Conservation (phyloP, 2,329 filamentous ascomycete species). For the Pseudopithomyces chartarum region DNA sequence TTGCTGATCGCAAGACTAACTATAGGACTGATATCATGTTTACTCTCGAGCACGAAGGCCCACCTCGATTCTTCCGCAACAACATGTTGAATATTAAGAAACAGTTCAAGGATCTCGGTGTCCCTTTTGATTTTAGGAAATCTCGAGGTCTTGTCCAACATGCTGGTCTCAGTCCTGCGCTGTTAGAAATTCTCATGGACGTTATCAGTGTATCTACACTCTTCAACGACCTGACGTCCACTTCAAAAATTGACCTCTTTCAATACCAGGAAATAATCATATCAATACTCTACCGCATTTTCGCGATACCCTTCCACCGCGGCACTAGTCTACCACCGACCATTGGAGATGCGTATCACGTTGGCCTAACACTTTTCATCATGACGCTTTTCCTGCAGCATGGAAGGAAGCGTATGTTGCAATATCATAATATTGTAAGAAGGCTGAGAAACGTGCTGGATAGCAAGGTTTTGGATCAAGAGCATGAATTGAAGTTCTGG, state of each 20-base stretch:
- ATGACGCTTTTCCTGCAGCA: conserved; percentile 9
- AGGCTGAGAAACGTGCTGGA: not conserved
- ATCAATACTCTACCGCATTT: not conserved
- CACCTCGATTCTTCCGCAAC: not conserved
- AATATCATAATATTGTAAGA: not conserved
- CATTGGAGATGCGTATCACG: not conserved
- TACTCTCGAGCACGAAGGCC: not conserved
- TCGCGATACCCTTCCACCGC: not conserved
- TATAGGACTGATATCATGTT: conserved; percentile 4
- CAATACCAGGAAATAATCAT: conserved; percentile 4
- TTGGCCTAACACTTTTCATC: conserved; percentile 5
- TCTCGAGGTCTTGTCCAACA: not conserved
- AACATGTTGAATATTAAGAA: not conserved
- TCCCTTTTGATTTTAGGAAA: not conserved
- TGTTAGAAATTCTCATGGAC: not conserved
- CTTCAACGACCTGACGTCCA: not conserved
- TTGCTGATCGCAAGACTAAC: not conserved
- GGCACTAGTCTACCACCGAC: not conserved
- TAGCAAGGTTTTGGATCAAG: not conserved
- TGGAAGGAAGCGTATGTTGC: not conserved
- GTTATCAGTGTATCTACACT: not conserved
- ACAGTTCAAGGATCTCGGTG: not conserved
- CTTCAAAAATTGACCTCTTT: conserved; percentile 4
- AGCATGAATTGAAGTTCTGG: not conserved
- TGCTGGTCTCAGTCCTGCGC: not conserved